Evolutionary conservation across 192 early-diverging fungal genomes (phyloP).

Genomic region (Coemansia sp.): DNA sequence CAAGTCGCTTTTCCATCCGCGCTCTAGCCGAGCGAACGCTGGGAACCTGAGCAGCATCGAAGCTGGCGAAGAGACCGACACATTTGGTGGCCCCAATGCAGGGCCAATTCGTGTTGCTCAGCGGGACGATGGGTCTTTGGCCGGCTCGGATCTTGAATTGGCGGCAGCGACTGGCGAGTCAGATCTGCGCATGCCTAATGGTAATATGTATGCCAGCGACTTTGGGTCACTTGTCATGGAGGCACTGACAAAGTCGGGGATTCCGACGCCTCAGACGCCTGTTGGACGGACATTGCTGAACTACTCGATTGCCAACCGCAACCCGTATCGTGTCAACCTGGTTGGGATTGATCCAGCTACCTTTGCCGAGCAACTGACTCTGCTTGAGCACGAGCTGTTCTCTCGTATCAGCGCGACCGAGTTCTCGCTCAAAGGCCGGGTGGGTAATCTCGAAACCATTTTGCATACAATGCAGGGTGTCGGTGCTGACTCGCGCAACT

Average conservation of each 20-base stretch:
- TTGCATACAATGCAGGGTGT: slow-evolving; percentile 50
- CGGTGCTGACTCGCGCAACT: slow-evolving; percentile 25
- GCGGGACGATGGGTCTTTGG: slow-evolving; percentile 9
- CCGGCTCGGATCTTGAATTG: neutral
- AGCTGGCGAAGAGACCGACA: slow-evolving; percentile 12
- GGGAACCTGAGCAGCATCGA: slow-evolving; percentile 5
- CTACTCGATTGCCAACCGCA: slow-evolving; percentile 51
- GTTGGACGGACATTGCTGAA: slow-evolving; percentile 45
- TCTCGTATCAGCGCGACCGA: slow-evolving; percentile 63
- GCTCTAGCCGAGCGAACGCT: slow-evolving; percentile 28
- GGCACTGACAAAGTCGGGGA: slow-evolving; percentile 50
- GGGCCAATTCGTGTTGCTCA: slow-evolving; percentile 26
- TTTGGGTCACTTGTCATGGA: slow-evolving; percentile 53
- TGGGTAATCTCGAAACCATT: slow-evolving; percentile 49
- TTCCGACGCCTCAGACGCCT: slow-evolving; percentile 53
- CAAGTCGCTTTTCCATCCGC: slow-evolving; percentile 44
- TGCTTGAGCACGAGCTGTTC: slow-evolving; percentile 74
- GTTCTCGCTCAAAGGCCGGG: slow-evolving; percentile 57
- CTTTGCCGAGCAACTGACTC: slow-evolving; percentile 70
- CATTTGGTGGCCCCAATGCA: slow-evolving; percentile 8
- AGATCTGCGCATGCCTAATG: slow-evolving; percentile 28
- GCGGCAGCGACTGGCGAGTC: slow-evolving; percentile 11
- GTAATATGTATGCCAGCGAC: slow-evolving; percentile 53
- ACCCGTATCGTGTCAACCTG: slow-evolving; percentile 48
- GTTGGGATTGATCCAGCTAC: slow-evolving; percentile 58